Evolutionary conservation across 345 rosid species (phyloP), one percentile per base, ranked within the genome.

Genomic region (Mallotus nudiflorus): DNA sequence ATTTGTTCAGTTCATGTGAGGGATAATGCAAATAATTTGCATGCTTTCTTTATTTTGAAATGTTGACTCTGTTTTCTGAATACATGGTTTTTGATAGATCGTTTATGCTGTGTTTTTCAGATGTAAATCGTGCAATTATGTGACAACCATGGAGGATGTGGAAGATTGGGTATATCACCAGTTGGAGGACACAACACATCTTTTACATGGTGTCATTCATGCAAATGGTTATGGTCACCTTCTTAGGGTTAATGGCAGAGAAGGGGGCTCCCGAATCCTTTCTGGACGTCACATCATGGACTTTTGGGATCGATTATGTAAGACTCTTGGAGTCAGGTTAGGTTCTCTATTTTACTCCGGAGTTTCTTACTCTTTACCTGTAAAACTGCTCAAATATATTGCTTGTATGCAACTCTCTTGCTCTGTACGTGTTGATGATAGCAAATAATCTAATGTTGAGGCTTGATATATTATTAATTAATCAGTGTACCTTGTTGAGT

Each of bases 221-320:
- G 72, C 85, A 29, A 89, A 89, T 68, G 91, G 94, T 24, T 84
- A 82, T 46, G 91, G 94, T 44, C 94, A 89, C 81, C 91, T 89
- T 67, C 85, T 87, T 39, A 80, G 91, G 77, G 87, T 89, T 70
- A 89, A 89, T 74, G 91, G 89, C 60, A 81, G 82, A 65, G 91
- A 89, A 79, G 91, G 94, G 59, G 94, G 91, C 50, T 89, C 94
- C 8, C 77, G 78, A 77, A 49, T 87, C 29, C 89, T 89, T 60
- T 85, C 88, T 10, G 94, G 91, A 67, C 73, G 82, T 62, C 84
- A 82, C 58, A 87, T 85, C 40, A 89, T 87, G 88, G 82, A 84
- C 77, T 89, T 89, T 67, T 89, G 91, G 94, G 91, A 89, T 74
- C 87, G 91, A 14, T 68, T 89, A 35, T 87, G 91, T 74, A 82